A percentile compares a stretch with the other conserved stretches of the same genome.
Conservation (phyloP, 2,329 filamentous ascomycete species). For the Beauveria bassiana region DNA sequence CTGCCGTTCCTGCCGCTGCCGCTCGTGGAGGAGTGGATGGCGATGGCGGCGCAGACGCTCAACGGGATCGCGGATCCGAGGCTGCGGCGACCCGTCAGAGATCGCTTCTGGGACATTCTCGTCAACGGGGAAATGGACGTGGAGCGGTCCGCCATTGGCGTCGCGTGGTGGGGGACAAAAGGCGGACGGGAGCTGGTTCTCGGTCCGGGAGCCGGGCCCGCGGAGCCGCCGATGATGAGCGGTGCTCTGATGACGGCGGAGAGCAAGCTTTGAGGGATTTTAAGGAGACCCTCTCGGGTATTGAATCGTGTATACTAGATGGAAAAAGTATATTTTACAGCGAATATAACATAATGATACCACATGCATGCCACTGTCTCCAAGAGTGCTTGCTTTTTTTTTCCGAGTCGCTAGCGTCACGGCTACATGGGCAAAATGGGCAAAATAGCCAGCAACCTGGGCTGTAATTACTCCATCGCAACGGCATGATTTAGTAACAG, state of each 20-base stretch:
- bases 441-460: too few species aligned
- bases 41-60: conserved; percentile 59
- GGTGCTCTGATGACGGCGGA: conserved; percentile 37
- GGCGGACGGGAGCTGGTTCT: conserved; percentile 47
- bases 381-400: not conserved
- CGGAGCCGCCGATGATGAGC: conserved; percentile 41
- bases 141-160: conserved; percentile 67
- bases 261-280: conserved; percentile 26
- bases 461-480: too few species aligned
- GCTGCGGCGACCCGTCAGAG: conserved; percentile 58
- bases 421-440: not conserved
- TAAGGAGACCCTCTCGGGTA: too few species aligned
- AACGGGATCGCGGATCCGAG: conserved; percentile 52
- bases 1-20: conserved; percentile 64
- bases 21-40: conserved; percentile 74
- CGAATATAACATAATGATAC: conserved; percentile 7
- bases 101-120: conserved; percentile 72
- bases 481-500: too few species aligned
- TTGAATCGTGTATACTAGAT: not conserved
- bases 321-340: not conserved
- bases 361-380: not conserved
- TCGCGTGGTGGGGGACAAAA: conserved; percentile 73
- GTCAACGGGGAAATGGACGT: conserved; percentile 83
- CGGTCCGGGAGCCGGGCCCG: conserved; percentile 14
- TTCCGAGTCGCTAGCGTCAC: not conserved